Conservation (phyloP, 495 filamentous ascomycete species). For the Niebla homalea region DNA sequence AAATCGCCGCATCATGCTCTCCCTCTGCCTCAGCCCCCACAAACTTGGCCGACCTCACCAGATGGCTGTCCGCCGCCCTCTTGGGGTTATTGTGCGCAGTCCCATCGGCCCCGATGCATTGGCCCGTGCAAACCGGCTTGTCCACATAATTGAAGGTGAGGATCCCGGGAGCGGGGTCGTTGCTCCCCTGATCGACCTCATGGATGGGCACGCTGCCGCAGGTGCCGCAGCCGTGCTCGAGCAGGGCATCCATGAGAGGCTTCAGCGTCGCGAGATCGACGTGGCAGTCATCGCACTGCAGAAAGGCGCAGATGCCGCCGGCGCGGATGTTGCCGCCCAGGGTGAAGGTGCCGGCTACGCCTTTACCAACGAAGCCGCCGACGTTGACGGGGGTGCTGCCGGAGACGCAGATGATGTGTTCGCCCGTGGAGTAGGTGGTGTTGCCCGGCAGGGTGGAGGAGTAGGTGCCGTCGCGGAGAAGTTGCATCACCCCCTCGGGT, state of each 20-base stretch:
- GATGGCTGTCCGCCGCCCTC: too few species aligned
- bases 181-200: constrained; percentile 15
- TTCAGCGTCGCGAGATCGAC: neutral
- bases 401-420: constrained; percentile 8
- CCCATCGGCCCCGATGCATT: constrained; percentile 15
- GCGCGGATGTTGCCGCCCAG: constrained; percentile 1
- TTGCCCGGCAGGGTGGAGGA: neutral
- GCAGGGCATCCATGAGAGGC: constrained; percentile 12
- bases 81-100: constrained; percentile 11
- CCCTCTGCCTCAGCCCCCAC: too few species aligned
- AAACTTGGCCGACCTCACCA: too few species aligned
- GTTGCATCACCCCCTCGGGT: neutral
- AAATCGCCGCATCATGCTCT: too few species aligned
- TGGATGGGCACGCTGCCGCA: constrained; percentile 18
- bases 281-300: neutral
- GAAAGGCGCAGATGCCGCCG: constrained; percentile 9
- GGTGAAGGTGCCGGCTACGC: neutral
- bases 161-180: constrained; percentile 15
- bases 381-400: neutral
- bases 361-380: neutral
- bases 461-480: constrained; percentile 6
- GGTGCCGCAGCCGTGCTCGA: constrained; percentile 14
- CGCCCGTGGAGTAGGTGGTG: constrained; percentile 1
- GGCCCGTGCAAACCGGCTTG: constrained; percentile 11
- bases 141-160: constrained; percentile 20